Percentiles rank a stretch among this genome's conserved stretches.
phyloP scores from a whole-genome alignment of 106 monocot genomes.

The Platanthera zijinensis region DNA sequence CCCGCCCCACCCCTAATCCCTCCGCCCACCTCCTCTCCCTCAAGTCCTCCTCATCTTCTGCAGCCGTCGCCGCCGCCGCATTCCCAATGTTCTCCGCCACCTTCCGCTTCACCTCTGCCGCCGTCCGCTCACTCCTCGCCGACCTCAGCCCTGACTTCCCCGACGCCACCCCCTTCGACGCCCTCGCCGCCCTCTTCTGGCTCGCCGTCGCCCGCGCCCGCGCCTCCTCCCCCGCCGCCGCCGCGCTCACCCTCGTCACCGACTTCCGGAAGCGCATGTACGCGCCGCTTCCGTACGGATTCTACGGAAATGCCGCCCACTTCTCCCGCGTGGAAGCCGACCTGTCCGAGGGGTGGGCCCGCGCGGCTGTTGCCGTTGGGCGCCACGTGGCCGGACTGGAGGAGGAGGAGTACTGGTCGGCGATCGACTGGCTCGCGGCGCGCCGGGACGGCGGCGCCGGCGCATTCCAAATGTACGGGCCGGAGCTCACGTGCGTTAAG shows the following conservation, averaged over 20 bases:
- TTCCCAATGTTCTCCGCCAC: slow-evolving; percentile 39
- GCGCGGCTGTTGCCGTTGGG: slow-evolving; percentile 15
- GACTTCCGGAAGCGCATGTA: slow-evolving; percentile 72
- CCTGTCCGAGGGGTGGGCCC: slow-evolving; percentile 10
- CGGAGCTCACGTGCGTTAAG: slow-evolving; percentile 49
- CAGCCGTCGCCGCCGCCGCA: background rate
- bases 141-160: slow-evolving; percentile 6
- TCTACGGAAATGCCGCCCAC: slow-evolving; percentile 76
- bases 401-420: slow-evolving; percentile 60
- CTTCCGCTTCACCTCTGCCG: slow-evolving; percentile 44
- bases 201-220: slow-evolving; percentile 13
- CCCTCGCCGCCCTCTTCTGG: slow-evolving; percentile 69
- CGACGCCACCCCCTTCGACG: slow-evolving; percentile 54
- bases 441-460: background rate
- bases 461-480: slow-evolving; percentile 54
- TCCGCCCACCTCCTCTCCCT: slow-evolving; percentile 28
- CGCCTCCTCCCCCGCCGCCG: background rate
- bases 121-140: slow-evolving; percentile 29
- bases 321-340: slow-evolving; percentile 41
- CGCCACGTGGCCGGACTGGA: slow-evolving; percentile 23
- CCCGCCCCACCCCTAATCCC: slow-evolving; percentile 33
- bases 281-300: slow-evolving; percentile 84
- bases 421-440: slow-evolving; percentile 38
- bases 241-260: slow-evolving; percentile 29
- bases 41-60: slow-evolving; percentile 16